A percentile compares a stretch with the other conserved stretches of the same genome.
phyloP scores from a whole-genome alignment of 2,329 filamentous ascomycete genomes.

The Alternaria arbusti region DNA sequence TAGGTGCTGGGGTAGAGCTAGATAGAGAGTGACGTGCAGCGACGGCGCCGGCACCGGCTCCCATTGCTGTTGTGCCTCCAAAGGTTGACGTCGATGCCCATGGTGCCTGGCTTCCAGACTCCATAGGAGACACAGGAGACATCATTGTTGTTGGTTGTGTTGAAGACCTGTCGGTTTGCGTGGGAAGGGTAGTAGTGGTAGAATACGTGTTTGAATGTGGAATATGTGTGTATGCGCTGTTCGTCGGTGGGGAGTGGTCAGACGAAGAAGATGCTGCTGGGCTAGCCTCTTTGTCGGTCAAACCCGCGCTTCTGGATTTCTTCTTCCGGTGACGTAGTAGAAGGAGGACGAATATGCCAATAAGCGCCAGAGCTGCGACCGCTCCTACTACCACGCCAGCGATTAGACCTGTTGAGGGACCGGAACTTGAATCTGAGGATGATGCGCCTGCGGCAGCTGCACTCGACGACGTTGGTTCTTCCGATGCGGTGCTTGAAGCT shows the following conservation, averaged over 20 bases:
- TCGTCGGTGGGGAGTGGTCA: neutral
- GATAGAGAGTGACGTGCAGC: neutral
- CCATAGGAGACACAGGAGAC: conserved; percentile 2
- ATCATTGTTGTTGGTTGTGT: neutral
- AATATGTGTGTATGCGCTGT: neutral
- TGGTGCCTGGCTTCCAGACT: neutral
- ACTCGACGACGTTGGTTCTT: neutral
- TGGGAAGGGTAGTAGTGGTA: neutral
- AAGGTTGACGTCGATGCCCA: neutral
- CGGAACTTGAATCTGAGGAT: neutral
- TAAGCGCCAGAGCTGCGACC: conserved; percentile 12
- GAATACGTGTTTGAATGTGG: neutral
- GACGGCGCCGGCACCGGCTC: neutral
- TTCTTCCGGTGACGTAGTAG: conserved; percentile 13
- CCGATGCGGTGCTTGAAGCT: neutral
- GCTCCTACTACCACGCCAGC: conserved; percentile 16
- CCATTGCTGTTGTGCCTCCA: neutral
- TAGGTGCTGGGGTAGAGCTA: neutral
- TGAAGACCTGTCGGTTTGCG: neutral
- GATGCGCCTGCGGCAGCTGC: neutral
- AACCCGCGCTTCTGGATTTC: neutral
- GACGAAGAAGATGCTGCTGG: neutral
- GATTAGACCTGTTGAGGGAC: conserved; percentile 13
- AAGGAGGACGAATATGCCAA: conserved; percentile 19
- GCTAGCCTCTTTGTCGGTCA: conserved; percentile 3